These are phyloP conservation scores for Hericium erinaceus DNA, from an alignment of 768 basidiomycete species.

Conservation along the genomic window DNA sequence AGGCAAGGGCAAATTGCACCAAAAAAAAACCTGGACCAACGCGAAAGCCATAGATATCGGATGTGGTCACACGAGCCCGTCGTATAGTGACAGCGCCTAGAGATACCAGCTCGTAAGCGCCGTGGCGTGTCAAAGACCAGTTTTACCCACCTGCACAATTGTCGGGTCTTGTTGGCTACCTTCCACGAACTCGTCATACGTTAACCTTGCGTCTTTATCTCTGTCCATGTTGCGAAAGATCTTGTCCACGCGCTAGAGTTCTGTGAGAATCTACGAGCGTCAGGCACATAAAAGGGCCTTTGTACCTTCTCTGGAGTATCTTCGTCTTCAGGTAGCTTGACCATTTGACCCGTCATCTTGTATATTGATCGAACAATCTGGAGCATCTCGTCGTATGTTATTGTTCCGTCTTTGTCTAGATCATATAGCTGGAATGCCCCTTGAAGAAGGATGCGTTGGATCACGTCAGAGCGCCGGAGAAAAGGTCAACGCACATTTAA, in stretches of 20 bases:
- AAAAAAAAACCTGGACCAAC: too few relatives aligned
- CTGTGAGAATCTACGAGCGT: conserved; percentile 2
- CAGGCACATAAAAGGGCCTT: not conserved
- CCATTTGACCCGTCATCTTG: conserved; percentile 99
- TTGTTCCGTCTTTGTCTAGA: conserved; percentile 95
- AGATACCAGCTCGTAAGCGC: not conserved
- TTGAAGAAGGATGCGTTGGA: conserved; percentile 24
- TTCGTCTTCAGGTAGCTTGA: conserved; percentile 94
- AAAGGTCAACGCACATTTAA: conserved; percentile 66
- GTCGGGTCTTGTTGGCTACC: conserved; percentile 99
- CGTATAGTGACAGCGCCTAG: conserved; percentile 90
- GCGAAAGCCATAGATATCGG: not conserved
- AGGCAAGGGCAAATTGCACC: too few relatives aligned
- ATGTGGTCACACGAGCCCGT: conserved; percentile 65
- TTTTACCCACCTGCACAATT: conserved; percentile 76
- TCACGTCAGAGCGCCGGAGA: not conserved
- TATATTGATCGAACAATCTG: conserved; percentile 97
- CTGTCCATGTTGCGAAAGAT: conserved; percentile 97
- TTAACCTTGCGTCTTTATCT: conserved; percentile 87
- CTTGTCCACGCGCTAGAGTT: conserved; percentile 86
- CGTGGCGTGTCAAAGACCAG: not conserved
- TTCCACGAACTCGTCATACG: conserved; percentile 96
- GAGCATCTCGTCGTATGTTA: conserved; percentile 99
- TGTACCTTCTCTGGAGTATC: conserved; percentile 97
- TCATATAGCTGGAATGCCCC: conserved; percentile 99